phyloP scores from a whole-genome alignment of 2,329 filamentous ascomycete genomes.

The Fusarium transvaalense region DNA sequence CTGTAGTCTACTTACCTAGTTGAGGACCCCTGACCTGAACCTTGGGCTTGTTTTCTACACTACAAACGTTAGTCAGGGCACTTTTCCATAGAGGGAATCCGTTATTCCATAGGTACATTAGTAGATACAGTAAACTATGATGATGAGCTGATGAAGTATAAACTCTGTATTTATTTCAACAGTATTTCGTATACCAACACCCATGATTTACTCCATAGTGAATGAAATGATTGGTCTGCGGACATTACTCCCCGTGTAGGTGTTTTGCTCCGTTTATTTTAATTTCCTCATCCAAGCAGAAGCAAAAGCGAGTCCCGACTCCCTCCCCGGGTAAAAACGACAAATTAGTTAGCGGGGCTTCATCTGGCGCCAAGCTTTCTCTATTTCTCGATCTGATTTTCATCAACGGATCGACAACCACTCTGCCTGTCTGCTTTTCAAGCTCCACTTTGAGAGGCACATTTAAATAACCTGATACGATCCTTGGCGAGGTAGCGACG shows the following conservation, averaged over 20 bases:
- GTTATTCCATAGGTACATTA: neutral
- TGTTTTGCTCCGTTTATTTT: constrained; percentile 28
- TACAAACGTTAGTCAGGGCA: constrained; percentile 30
- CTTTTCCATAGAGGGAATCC: constrained; percentile 8
- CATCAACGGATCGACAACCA: constrained; percentile 31
- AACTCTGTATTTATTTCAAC: neutral
- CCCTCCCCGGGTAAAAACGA: constrained; percentile 15
- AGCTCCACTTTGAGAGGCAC: constrained; percentile 18
- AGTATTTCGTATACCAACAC: neutral
- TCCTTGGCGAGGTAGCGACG: neutral
- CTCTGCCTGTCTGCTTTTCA: constrained; percentile 13
- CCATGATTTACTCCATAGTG: neutral
- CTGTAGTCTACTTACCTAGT: neutral
- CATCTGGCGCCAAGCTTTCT: constrained; percentile 29
- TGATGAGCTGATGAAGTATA: constrained; percentile 2
- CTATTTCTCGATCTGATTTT: constrained; percentile 40
- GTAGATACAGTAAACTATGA: neutral
- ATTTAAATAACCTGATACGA: constrained; percentile 19
- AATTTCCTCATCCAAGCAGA: constrained; percentile 32
- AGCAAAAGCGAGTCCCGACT: neutral
- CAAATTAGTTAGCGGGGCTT: constrained; percentile 13
- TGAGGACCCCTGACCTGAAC: neutral
- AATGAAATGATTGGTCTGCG: neutral
- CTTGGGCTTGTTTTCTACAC: constrained; percentile 16
- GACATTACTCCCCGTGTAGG: constrained; percentile 25